These are phyloP conservation scores for Trematosphaeria pertusa DNA, from an alignment of 2,329 filamentous ascomycete species.

Conservation along the genomic window DNA sequence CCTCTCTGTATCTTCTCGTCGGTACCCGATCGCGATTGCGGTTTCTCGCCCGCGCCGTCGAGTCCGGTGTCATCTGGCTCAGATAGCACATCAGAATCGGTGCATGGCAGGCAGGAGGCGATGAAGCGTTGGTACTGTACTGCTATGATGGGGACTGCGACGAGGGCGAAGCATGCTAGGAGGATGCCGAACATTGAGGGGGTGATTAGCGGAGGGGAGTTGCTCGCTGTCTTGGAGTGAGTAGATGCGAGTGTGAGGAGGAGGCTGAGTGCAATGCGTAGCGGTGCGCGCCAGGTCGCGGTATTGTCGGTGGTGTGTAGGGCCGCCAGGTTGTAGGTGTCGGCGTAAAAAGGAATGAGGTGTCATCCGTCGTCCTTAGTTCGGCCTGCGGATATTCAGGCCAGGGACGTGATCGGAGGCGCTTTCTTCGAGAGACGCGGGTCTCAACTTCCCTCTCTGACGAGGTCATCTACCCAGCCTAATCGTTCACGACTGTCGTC, in stretches of 20 bases:
- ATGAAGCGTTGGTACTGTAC: conserved; percentile 27
- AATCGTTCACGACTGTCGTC: conserved; percentile 51
- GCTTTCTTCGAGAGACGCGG: too few relatives aligned
- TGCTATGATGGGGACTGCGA: conserved; percentile 30
- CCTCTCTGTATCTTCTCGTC: conserved; percentile 34
- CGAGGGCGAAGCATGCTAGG: conserved; percentile 25
- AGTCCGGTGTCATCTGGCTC: conserved; percentile 1
- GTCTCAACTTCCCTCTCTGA: conserved; percentile 20
- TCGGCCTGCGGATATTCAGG: too few relatives aligned
- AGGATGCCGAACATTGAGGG: conserved; percentile 21
- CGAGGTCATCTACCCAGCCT: conserved; percentile 47
- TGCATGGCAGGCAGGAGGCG: neutral
- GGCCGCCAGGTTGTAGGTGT: too few relatives aligned
- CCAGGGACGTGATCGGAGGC: too few relatives aligned
- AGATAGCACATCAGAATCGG: neutral
- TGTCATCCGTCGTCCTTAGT: too few relatives aligned
- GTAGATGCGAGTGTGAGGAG: neutral
- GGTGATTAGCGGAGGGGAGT: neutral
- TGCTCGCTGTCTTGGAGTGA: neutral
- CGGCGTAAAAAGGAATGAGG: too few relatives aligned
- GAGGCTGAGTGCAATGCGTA: too few relatives aligned
- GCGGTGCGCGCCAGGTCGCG: too few relatives aligned
- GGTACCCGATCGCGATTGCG: neutral
- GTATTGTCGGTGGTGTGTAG: too few relatives aligned
- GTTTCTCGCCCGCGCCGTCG: conserved; percentile 1